These are phyloP conservation scores for Entomophthora muscae DNA, from an alignment of 371 early-diverging fungal species.

Conservation along the genomic window DNA sequence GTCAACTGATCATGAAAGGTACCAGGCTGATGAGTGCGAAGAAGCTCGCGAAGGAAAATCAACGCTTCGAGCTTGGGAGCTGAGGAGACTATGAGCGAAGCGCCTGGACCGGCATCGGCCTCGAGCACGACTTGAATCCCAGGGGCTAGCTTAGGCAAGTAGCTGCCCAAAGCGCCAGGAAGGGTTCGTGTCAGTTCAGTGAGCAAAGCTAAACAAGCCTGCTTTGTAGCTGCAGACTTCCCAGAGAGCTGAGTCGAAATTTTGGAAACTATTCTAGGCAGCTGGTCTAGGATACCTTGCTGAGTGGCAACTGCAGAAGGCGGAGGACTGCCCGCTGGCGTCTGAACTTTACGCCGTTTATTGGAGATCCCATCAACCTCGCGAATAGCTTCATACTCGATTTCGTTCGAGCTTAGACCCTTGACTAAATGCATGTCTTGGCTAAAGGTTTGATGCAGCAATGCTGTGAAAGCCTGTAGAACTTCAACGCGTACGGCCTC, in stretches of 20 bases:
- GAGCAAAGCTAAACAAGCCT: conserved; percentile 52
- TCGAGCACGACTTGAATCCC: conserved; percentile 48
- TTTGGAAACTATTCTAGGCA: conserved; percentile 42
- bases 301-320: conserved; percentile 13
- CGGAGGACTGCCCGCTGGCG: conserved; percentile 8
- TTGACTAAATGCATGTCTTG: conserved; percentile 14
- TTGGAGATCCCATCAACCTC: background rate
- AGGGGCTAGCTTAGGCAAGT: conserved; percentile 44
- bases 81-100: conserved; percentile 44
- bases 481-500: conserved; percentile 80
- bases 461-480: conserved; percentile 48
- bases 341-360: conserved; percentile 14
- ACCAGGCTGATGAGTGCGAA: conserved; percentile 35
- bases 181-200: conserved; percentile 48
- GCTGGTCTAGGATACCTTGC: conserved; percentile 29
- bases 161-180: conserved; percentile 46
- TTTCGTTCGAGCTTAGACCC: conserved; percentile 17
- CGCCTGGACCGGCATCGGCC: conserved; percentile 17
- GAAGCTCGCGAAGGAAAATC: conserved; percentile 45
- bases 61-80: conserved; percentile 71
- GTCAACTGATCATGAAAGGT: conserved; percentile 32
- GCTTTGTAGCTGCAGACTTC: conserved; percentile 58
- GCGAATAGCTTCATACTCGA: background rate
- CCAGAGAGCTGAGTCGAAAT: conserved; percentile 46
- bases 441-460: conserved; percentile 52